Percentiles rank a stretch among this genome's conserved stretches.
Evolutionary conservation across 169 alveolate genomes (phyloP).

Genomic region (Amoebophrya sp.): DNA sequence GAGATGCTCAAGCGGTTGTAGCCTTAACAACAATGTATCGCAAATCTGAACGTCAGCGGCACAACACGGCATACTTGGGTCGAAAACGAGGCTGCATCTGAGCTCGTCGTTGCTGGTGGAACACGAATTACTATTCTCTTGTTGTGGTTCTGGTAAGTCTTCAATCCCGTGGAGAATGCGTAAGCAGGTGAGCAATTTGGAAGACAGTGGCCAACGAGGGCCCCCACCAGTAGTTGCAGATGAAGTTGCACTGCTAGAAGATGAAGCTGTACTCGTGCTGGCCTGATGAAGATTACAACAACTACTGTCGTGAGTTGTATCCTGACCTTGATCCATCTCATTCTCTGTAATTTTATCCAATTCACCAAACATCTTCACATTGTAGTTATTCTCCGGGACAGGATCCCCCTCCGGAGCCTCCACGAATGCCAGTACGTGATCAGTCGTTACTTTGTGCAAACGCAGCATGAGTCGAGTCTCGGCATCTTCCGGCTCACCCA

Average conservation of each 20-base stretch:
- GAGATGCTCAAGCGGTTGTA: no score
- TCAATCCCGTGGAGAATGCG: not conserved
- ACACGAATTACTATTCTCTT: no score
- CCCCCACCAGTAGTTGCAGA: not conserved
- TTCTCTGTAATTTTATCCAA: no score
- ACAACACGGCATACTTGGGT: not conserved
- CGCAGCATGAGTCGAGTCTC: not conserved
- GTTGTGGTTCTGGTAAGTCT: not conserved
- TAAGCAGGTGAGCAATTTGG: not conserved
- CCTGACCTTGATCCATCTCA: no score
- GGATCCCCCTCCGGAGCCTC: not conserved
- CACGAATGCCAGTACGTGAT: not conserved
- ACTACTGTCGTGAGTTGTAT: no score
- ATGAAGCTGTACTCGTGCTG: not conserved
- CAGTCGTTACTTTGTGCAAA: not conserved
- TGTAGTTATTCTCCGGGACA: no score
- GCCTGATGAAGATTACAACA: not conserved
- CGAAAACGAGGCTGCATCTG: no score
- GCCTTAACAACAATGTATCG: not conserved
- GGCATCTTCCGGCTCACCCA: not conserved
- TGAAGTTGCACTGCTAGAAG: not conserved
- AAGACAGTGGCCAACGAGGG: not conserved
- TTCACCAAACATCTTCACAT: no score
- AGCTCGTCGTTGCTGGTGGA: no score
- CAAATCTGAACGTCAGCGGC: not conserved